phyloP scores from a whole-genome alignment of 2,329 filamentous ascomycete species.

The Nemania diffusa region DNA sequence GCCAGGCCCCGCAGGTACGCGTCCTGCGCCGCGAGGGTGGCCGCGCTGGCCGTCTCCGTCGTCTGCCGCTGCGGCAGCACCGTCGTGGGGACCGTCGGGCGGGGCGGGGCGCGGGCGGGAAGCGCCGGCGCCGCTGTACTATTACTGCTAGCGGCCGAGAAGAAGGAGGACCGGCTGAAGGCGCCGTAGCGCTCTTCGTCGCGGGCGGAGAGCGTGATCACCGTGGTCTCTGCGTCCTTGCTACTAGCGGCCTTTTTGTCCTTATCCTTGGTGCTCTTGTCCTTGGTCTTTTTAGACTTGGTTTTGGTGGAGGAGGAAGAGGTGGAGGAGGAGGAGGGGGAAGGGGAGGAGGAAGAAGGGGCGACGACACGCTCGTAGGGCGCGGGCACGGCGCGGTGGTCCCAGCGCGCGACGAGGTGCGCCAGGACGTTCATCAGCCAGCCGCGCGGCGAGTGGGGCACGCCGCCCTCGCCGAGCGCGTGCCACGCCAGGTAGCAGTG shows the following conservation, averaged over 20 bases:
- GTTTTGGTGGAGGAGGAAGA: background rate
- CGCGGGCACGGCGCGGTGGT: slow-evolving; percentile 46
- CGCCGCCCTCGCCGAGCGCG: slow-evolving; percentile 56
- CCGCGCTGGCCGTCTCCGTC: slow-evolving; percentile 37
- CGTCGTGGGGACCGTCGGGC: slow-evolving; percentile 51
- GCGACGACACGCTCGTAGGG: slow-evolving; percentile 42
- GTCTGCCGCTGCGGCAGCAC: slow-evolving; percentile 55
- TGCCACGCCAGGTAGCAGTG: slow-evolving; percentile 54
- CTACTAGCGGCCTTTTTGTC: too few relatives aligned
- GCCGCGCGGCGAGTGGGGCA: slow-evolving; percentile 56
- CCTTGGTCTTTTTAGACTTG: background rate
- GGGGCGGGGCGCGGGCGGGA: slow-evolving; percentile 22
- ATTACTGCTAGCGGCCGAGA: background rate
- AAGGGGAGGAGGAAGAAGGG: background rate
- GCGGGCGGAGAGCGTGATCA: slow-evolving; percentile 24
- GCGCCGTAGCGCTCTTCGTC: slow-evolving; percentile 24
- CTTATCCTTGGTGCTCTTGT: background rate
- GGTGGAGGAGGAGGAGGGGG: background rate
- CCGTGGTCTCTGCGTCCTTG: background rate
- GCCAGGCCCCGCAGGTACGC: slow-evolving; percentile 43
- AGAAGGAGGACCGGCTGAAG: background rate
- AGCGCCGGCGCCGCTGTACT: background rate
- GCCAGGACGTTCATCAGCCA: slow-evolving; percentile 53
- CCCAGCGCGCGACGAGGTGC: slow-evolving; percentile 50
- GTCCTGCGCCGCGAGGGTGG: slow-evolving; percentile 39